Evolutionary conservation across 176 grass and related monocot species (phyloP).

Genomic region (Carex pumila): DNA sequence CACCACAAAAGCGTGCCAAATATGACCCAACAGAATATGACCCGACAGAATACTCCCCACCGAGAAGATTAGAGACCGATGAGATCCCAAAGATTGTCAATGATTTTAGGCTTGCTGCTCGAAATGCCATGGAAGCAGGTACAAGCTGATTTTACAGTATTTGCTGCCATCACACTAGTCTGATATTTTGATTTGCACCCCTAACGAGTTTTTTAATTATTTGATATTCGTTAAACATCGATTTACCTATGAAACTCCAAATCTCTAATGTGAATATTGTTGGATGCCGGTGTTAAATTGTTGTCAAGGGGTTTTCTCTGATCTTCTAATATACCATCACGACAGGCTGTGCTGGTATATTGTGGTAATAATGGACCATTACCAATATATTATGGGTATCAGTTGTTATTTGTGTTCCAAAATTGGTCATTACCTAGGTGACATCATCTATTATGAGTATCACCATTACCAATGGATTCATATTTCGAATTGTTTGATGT

Average conservation of each 20-base stretch:
- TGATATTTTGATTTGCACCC: not conserved
- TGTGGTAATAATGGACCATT: too few species aligned
- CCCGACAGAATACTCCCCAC: conserved; percentile 21
- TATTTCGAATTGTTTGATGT: not conserved
- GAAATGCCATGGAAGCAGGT: conserved; percentile 62
- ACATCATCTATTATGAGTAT: not conserved
- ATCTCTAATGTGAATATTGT: too few species aligned
- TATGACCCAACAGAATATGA: conserved; percentile 16
- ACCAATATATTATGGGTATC: too few species aligned
- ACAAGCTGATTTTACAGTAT: not conserved
- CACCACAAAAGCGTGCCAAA: not conserved
- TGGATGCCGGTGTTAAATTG: too few species aligned
- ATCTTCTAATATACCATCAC: too few species aligned
- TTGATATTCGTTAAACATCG: too few species aligned
- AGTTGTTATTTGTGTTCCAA: too few species aligned
- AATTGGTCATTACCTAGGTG: not conserved
- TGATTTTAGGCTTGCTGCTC: conserved; percentile 45
- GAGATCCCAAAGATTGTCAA: conserved; percentile 39
- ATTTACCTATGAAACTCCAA: too few species aligned
- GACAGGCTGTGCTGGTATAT: too few species aligned
- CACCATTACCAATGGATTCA: not conserved
- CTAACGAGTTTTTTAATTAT: too few species aligned
- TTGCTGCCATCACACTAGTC: not conserved
- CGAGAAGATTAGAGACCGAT: conserved; percentile 31
- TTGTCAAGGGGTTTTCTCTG: too few species aligned